Percentiles rank a stretch among this genome's conserved stretches.
Conservation (phyloP, 345 rosid genomes). For the Sonneratia alba region DNA sequence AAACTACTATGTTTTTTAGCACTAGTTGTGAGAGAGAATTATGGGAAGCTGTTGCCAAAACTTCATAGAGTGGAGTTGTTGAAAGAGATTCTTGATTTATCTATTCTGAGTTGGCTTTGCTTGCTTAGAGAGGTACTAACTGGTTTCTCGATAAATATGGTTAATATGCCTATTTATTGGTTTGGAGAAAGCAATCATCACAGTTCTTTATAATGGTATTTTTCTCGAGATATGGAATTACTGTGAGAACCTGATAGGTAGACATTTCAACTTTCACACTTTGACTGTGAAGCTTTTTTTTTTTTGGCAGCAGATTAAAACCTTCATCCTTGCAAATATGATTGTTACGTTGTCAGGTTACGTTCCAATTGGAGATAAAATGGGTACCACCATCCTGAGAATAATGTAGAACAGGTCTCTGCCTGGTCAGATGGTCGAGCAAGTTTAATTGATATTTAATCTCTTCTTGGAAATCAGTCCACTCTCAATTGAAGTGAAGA, state of each 20-base stretch:
- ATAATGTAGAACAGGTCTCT: constrained; percentile 90
- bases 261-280: constrained; percentile 81
- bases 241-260: too few relatives aligned
- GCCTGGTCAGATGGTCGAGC: constrained; percentile 84
- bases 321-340: constrained; percentile 40
- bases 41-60: too few relatives aligned
- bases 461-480: constrained; percentile 72
- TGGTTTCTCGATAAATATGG: too few relatives aligned
- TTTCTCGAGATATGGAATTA: too few relatives aligned
- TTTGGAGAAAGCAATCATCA: too few relatives aligned
- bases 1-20: too few relatives aligned
- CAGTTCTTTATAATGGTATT: too few relatives aligned
- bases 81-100: constrained; percentile 43
- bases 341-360: constrained; percentile 25
- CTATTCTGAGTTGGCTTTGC: constrained; percentile 75
- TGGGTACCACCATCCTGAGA: constrained; percentile 53
- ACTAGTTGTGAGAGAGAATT: too few relatives aligned
- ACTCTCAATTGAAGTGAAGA: constrained; percentile 39
- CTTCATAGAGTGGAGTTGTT: constrained; percentile 44
- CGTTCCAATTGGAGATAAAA: constrained; percentile 49
- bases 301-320: constrained; percentile 89
- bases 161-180: too few relatives aligned
- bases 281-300: constrained; percentile 88
- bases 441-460: constrained; percentile 72
- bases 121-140: constrained; percentile 20